Percentiles rank a stretch among this genome's conserved stretches.
Conservation (phyloP, 2,329 filamentous ascomycete species). For the Colletotrichum melonis region DNA sequence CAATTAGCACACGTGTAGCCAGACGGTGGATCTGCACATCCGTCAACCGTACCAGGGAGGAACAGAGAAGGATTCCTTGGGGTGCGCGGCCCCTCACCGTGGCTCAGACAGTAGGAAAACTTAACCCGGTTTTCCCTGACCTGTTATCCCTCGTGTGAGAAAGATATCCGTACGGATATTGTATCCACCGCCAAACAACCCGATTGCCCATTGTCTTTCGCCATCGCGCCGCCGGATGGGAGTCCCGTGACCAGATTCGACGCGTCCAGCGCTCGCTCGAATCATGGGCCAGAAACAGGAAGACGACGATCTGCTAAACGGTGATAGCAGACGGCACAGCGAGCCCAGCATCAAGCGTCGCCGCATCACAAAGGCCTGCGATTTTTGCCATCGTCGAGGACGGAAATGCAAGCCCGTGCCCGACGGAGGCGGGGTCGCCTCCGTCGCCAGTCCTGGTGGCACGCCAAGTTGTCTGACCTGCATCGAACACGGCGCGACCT, state of each 20-base stretch:
- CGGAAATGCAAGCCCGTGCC: constrained; percentile 37
- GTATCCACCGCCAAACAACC: not conserved
- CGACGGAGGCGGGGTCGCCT: not conserved
- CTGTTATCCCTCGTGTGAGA: not conserved
- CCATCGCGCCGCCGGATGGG: constrained; percentile 16
- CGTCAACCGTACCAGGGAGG: not conserved
- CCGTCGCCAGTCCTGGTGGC: constrained; percentile 4
- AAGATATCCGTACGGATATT: not conserved
- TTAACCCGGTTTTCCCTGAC: not conserved
- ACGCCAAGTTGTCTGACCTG: constrained; percentile 33
- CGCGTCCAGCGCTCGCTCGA: constrained; percentile 18
- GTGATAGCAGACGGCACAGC: constrained; percentile 15
- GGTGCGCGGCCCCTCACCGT: constrained; percentile 7
- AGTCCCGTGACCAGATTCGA: constrained; percentile 26
- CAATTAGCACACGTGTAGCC: no score
- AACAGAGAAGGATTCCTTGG: constrained; percentile 14
- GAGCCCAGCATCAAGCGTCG: constrained; percentile 33
- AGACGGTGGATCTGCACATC: constrained; percentile 26
- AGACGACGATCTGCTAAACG: not conserved
- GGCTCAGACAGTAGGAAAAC: constrained; percentile 3
- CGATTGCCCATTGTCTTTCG: not conserved
- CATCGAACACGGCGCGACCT: constrained; percentile 35
- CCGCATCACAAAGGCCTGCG: constrained; percentile 37
- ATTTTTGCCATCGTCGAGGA: constrained; percentile 36
- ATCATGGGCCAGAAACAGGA: constrained; percentile 21